Evolutionary conservation across 1,284 basidiomycete genomes (phyloP).

Genomic region (Sanghuangporus sanghuang): DNA sequence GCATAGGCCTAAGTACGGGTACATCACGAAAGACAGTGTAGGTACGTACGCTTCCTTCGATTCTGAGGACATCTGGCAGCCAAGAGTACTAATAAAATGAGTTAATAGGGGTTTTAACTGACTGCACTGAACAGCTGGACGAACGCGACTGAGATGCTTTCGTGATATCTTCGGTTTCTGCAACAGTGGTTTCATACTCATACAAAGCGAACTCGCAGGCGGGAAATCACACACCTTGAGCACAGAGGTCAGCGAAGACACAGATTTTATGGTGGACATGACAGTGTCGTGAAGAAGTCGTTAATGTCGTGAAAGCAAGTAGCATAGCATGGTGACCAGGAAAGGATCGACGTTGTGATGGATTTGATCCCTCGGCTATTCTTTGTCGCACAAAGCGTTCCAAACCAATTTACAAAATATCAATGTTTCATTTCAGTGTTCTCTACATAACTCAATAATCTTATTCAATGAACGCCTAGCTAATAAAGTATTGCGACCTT

Average conservation of each 20-base stretch:
- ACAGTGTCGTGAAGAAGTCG: slow-evolving; percentile 3
- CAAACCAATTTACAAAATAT: background rate
- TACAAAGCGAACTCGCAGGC: background rate
- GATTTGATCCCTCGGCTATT: background rate
- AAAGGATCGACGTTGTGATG: background rate
- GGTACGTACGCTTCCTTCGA: slow-evolving; percentile 66
- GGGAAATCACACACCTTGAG: slow-evolving; percentile 14
- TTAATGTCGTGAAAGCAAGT: background rate
- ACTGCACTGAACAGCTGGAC: background rate
- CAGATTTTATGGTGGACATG: slow-evolving; percentile 19
- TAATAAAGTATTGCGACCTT: background rate
- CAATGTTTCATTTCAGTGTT: background rate
- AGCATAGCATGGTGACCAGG: background rate
- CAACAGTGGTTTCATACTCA: background rate
- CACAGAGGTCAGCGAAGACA: slow-evolving; percentile 13
- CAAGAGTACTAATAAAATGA: slow-evolving; percentile 68
- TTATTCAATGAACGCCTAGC: background rate
- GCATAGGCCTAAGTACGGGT: background rate
- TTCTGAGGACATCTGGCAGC: slow-evolving; percentile 79
- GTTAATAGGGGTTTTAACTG: background rate
- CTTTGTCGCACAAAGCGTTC: background rate
- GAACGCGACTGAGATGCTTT: slow-evolving; percentile 20
- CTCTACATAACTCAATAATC: background rate
- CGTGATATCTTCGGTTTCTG: slow-evolving; percentile 20
- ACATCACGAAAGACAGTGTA: background rate